These are phyloP conservation scores for Penicillium decumbens DNA, from an alignment of 2,329 filamentous ascomycete species.

Conservation along the genomic window DNA sequence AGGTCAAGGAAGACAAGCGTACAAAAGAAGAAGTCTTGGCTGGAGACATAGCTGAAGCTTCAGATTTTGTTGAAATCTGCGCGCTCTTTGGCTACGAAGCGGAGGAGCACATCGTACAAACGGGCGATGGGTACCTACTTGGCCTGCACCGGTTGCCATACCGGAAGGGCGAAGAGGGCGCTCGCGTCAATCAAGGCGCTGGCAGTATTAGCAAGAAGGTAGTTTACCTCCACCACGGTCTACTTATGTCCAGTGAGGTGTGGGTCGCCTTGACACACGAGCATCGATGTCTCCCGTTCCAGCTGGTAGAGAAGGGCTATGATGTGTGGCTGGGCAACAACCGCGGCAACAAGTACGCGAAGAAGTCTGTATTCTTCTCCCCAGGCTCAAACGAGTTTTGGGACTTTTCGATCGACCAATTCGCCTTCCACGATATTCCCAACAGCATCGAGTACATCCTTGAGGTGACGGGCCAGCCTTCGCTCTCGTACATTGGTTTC, in stretches of 20 bases:
- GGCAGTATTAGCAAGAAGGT: conserved; percentile 72
- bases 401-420: conserved; percentile 98
- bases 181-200: conserved; percentile 65
- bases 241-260: conserved; percentile 98
- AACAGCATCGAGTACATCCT: conserved; percentile 91
- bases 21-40: conserved; percentile 67
- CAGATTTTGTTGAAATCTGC: conserved; percentile 93
- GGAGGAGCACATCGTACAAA: conserved; percentile 95
- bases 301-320: conserved; percentile 82
- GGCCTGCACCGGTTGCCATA: conserved; percentile 84
- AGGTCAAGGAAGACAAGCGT: conserved; percentile 62
- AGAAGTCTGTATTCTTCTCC: conserved; percentile 75
- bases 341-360: conserved; percentile 97
- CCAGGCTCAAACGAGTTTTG: conserved; percentile 77
- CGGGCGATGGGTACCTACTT: conserved; percentile 85
- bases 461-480: conserved; percentile 72
- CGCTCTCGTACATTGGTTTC: conserved; percentile 93
- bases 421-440: conserved; percentile 95
- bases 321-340: conserved; percentile 99
- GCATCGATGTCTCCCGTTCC: conserved; percentile 80
- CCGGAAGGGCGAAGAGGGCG: conserved; percentile 73
- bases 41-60: conserved; percentile 73
- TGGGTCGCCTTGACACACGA: conserved; percentile 92
- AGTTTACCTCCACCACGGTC: conserved; percentile 88
- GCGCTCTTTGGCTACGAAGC: conserved; percentile 85